Base-by-base conservation (phyloP, 2,329 filamentous ascomycete species). In the Neofusicoccum sp. region DNA sequence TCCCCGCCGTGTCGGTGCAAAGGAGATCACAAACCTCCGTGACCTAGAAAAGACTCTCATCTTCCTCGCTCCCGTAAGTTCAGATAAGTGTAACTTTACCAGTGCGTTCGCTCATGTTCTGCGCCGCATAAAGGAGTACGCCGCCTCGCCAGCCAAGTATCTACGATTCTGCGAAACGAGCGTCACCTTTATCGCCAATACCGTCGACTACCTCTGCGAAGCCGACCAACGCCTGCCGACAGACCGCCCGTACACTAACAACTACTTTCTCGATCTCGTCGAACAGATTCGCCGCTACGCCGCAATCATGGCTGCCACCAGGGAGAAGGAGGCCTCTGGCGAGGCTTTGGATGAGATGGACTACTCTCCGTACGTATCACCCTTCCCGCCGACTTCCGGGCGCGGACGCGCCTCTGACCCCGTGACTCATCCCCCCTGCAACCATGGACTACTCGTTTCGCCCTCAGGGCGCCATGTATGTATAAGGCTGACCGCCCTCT, bases 261-360 rank as follows among this genome's bases (percentile, higher is more conserved):
- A 91, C 73, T 98, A 98, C 79, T 97, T 97, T 75, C 89, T 97
- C 79, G 93, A 98, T 80, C 87, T 98, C 63, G 88, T 96, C 75
- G 91, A 96, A 75, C 93, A 97, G 84, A 92, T 97, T 69, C 86
- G 88, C 73, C 86, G 91, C 73, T 96, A 96, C 85, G 93, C 91
- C 63, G 85, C 87, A 70, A 90, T 95, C 74, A 86, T 97, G 69
- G 87, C 88, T 65, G 87, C 87, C 67, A 85, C 87, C 66, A 88
- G 91, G 71, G 84, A 89, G 70, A 86, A 86, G 70, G 81, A 84
- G 70, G 81, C 80, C 63, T 81, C 84, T 64, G 80, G 82, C 63
- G 79, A 84, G 68, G 75, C 75, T 47, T 71, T 79, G 61, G 77
- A 80, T 70, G 77, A 81, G 45, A 80, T 80, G 76, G 80, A 82